These are phyloP conservation scores for Oenanthe javanica DNA, from an alignment of 140 eudicot species.

Conservation along the genomic window DNA sequence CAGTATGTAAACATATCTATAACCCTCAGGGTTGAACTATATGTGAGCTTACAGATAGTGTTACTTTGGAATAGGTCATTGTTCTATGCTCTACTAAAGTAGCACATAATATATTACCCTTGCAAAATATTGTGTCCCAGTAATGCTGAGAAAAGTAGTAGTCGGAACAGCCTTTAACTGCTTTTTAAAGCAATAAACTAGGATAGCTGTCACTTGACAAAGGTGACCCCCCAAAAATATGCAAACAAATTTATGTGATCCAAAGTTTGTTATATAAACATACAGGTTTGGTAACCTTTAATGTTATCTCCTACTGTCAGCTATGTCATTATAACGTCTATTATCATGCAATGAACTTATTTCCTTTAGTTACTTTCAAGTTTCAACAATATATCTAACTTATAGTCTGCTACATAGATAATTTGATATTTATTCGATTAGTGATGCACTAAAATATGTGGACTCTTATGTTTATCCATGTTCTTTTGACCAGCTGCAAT, in stretches of 20 bases:
- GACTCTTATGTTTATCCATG: background rate
- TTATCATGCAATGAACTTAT: background rate
- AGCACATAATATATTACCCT: background rate
- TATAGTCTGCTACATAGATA: background rate
- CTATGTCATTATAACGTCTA: no score
- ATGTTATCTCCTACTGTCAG: background rate
- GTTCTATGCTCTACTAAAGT: background rate
- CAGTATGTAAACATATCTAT: background rate
- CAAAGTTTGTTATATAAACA: background rate
- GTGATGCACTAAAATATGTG: background rate
- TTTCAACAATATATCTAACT: background rate
- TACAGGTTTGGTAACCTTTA: background rate
- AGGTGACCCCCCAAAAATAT: background rate
- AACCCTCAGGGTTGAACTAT: background rate
- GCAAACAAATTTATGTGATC: background rate
- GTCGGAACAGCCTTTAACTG: no score
- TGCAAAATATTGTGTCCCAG: background rate
- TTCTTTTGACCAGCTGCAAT: background rate
- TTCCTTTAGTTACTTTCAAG: background rate
- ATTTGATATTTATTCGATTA: background rate
- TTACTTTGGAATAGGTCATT: no score
- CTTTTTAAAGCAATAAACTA: no score
- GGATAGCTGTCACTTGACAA: background rate
- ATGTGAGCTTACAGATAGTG: background rate
- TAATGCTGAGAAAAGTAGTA: no score